Base-by-base conservation (phyloP, 257 asterid species). In the Apocynum venetum region DNA sequence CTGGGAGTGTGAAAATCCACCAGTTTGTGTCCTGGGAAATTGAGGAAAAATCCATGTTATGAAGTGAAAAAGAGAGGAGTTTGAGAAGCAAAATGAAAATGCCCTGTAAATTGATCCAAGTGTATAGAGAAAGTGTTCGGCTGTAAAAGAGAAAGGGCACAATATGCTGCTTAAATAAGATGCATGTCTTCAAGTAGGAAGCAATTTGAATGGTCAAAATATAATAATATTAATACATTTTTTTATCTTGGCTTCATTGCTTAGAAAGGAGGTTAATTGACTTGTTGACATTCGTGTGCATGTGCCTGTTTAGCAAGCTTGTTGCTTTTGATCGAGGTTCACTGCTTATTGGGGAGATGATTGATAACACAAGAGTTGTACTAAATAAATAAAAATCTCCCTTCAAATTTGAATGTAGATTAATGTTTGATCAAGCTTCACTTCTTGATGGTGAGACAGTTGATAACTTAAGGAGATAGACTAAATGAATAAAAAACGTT, bases 1-100 rank as follows among this genome's bases (percentile, higher is more conserved):
- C 64, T 36, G 85, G 92, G 13, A 88, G 80, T 38, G 88, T 80
- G 8, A 84, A 85, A 59, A 82, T 55, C 80, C 84, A 85, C 91
- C 85, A 86, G 47, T 80, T 78, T 48, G 84, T 81, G 53, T 83
- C 86, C 65, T 85, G 83, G 40, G 74, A 74, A 44, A 83, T 52
- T 17, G 74, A 80, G 59, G 82, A n/a, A 75, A 83, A 76, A 36
- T 79, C 87, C 94, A 89, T 89, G 71, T n/a, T 59, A 8, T 40
- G 43, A 53, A 44, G n/a, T 56, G 15, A 2, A 25, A 75, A 7
- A 67, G 35, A 36, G 17, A 72, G 31, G 20, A 51, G 72, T 52
- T 47, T 52, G 44, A 73, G 8, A 19, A 6, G 31, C 53, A 56
- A 38, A 38, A 53, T 13, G 1, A 13, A 49, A 35, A 52, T 12